Conservation (phyloP, 2,329 filamentous ascomycete genomes). For the Delphinella strobiligena region DNA sequence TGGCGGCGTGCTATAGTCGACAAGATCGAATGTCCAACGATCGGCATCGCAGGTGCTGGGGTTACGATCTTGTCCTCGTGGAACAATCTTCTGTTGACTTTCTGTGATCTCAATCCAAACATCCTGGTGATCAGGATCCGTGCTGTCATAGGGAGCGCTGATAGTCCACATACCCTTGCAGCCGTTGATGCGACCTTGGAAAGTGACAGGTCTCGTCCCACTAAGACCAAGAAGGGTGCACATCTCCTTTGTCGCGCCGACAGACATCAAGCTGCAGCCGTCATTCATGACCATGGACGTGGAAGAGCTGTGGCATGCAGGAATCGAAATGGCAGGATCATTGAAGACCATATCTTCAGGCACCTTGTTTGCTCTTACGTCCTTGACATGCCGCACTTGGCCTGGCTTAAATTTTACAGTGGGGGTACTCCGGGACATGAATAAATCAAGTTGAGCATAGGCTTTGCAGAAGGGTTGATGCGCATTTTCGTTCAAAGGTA, state of each 20-base stretch:
- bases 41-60: slow-evolving; percentile 28
- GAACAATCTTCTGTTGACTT: slow-evolving; percentile 58
- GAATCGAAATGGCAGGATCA: slow-evolving; percentile 20
- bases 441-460: slow-evolving; percentile 30
- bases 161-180: slow-evolving; percentile 68
- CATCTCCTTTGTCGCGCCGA: slow-evolving; percentile 43
- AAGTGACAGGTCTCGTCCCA: slow-evolving; percentile 46
- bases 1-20: slow-evolving; percentile 35
- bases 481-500: slow-evolving; percentile 24
- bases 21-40: slow-evolving; percentile 55
- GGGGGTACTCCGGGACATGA: slow-evolving; percentile 27
- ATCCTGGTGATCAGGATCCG: slow-evolving; percentile 27
- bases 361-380: slow-evolving; percentile 21
- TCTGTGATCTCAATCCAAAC: slow-evolving; percentile 53
- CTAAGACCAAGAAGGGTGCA: slow-evolving; percentile 37
- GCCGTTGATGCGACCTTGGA: slow-evolving; percentile 59
- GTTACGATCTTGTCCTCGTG: slow-evolving; percentile 35
- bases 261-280: slow-evolving; percentile 54
- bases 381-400: slow-evolving; percentile 22
- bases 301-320: not conserved
- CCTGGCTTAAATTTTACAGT: slow-evolving; percentile 24
- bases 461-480: slow-evolving; percentile 28
- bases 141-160: slow-evolving; percentile 36
- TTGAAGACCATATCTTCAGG: slow-evolving; percentile 24
- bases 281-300: slow-evolving; percentile 31